A percentile compares a stretch with the other conserved stretches of the same genome.
Conservation (phyloP, 306 rosid genomes). For the Pueraria montana region DNA sequence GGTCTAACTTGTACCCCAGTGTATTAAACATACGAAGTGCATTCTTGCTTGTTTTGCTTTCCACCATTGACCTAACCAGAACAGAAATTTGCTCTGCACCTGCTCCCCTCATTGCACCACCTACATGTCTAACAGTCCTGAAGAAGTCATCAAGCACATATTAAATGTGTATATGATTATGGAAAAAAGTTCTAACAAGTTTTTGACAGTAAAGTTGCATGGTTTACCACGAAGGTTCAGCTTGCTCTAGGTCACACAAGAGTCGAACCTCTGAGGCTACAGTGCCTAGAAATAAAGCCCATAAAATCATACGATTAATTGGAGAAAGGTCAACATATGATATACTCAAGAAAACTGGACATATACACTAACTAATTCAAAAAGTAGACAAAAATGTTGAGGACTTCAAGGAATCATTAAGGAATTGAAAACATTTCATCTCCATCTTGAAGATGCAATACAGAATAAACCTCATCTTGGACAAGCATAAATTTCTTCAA, state of each 20-base stretch:
- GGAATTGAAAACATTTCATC: slow-evolving; percentile 3
- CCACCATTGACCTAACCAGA: slow-evolving; percentile 86
- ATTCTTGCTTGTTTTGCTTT: slow-evolving; percentile 91
- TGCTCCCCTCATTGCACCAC: slow-evolving; percentile 97
- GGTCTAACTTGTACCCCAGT: slow-evolving; percentile 94
- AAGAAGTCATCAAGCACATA: slow-evolving; percentile 29
- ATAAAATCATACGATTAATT: slow-evolving; percentile 21
- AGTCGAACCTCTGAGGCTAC: slow-evolving; percentile 89
- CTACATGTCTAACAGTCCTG: slow-evolving; percentile 88
- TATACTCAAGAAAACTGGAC: neutral
- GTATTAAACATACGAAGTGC: slow-evolving; percentile 84
- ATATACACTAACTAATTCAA: neutral
- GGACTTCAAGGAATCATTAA: neutral
- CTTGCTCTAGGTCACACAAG: slow-evolving; percentile 85
- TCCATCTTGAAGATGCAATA: slow-evolving; percentile 1
- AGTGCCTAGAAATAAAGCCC: slow-evolving; percentile 58
- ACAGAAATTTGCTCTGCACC: slow-evolving; percentile 97
- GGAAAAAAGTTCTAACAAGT: slow-evolving; percentile 18
- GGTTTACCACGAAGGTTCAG: slow-evolving; percentile 85
- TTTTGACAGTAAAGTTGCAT: slow-evolving; percentile 12
- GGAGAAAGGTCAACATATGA: slow-evolving; percentile 17
- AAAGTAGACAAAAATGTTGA: slow-evolving; percentile 16
- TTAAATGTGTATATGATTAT: slow-evolving; percentile 12
- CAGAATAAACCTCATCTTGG: neutral
- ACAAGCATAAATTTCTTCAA: slow-evolving; percentile 22